phyloP scores from a whole-genome alignment of 2,329 filamentous ascomycete species.

The Botryotinia globosa region DNA sequence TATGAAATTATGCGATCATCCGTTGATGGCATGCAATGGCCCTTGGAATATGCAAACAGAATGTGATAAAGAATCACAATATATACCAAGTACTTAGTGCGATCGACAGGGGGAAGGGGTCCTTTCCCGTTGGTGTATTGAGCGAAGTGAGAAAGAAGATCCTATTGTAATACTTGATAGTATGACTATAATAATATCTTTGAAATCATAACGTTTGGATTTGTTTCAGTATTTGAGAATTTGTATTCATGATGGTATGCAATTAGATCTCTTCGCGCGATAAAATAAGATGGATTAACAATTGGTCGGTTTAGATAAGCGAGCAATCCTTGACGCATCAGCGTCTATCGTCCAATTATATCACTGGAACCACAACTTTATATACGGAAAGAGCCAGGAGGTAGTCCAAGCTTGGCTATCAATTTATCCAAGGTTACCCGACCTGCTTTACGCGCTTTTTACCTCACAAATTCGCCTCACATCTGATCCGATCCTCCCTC shows the following conservation, averaged over 20 bases:
- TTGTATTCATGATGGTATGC: background rate
- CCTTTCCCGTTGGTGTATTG: background rate
- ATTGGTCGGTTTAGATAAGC: background rate
- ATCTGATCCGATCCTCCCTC: background rate
- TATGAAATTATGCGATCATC: slow-evolving; percentile 30
- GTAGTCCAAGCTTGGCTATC: background rate
- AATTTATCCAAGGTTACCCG: background rate
- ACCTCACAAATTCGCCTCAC: background rate
- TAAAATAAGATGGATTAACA: background rate
- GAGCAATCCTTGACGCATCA: background rate
- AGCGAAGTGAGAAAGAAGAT: background rate
- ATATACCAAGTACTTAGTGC: background rate
- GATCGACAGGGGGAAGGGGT: background rate
- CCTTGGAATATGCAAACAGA: slow-evolving; percentile 9
- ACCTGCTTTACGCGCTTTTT: background rate
- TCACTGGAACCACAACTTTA: background rate
- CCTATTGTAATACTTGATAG: background rate
- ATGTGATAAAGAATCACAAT: slow-evolving; percentile 6
- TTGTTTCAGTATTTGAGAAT: background rate
- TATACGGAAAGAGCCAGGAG: background rate
- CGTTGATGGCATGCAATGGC: slow-evolving; percentile 14
- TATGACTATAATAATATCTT: background rate
- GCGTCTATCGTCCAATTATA: slow-evolving; percentile 6
- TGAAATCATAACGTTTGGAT: background rate
- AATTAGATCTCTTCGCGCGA: background rate